These are phyloP conservation scores for Ramichloridium luteum DNA, from an alignment of 2,329 filamentous ascomycete species.

Conservation along the genomic window DNA sequence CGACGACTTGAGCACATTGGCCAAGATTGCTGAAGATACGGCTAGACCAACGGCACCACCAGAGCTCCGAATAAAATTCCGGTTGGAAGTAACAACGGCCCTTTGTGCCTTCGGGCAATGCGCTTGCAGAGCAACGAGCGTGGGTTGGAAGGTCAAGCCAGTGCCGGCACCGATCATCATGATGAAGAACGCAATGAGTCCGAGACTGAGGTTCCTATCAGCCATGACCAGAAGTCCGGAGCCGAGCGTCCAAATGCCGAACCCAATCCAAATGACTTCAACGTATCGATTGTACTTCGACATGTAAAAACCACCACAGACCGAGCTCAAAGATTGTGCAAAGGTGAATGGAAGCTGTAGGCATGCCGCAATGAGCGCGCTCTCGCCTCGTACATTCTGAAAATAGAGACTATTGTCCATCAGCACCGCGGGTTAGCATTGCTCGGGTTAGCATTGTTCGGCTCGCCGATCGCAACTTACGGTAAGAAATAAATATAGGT, in stretches of 20 bases:
- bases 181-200: conserved; percentile 39
- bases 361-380: conserved; percentile 38
- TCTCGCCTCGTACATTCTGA: conserved; percentile 42
- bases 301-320: conserved; percentile 45
- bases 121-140: conserved; percentile 38
- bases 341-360: conserved; percentile 40
- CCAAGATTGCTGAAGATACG: conserved; percentile 41
- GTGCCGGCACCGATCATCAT: conserved; percentile 41
- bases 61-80: conserved; percentile 50
- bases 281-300: conserved; percentile 45
- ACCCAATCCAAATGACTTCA: conserved; percentile 43
- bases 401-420: too few species aligned
- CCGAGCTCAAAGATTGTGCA: conserved; percentile 36
- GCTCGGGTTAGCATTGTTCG: too few species aligned
- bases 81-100: conserved; percentile 49
- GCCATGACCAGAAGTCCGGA: conserved; percentile 43
- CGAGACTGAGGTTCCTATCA: conserved; percentile 32
- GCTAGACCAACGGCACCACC: conserved; percentile 49
- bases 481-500: conserved; percentile 49
- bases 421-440: too few species aligned
- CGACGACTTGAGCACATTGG: conserved; percentile 22
- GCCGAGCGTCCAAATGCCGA: conserved; percentile 39
- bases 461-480: too few species aligned
- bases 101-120: conserved; percentile 45
- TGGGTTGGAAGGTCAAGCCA: conserved; percentile 42